These are phyloP conservation scores for Daldinia childiae DNA, from an alignment of 495 filamentous ascomycete genomes.

Conservation along the genomic window DNA sequence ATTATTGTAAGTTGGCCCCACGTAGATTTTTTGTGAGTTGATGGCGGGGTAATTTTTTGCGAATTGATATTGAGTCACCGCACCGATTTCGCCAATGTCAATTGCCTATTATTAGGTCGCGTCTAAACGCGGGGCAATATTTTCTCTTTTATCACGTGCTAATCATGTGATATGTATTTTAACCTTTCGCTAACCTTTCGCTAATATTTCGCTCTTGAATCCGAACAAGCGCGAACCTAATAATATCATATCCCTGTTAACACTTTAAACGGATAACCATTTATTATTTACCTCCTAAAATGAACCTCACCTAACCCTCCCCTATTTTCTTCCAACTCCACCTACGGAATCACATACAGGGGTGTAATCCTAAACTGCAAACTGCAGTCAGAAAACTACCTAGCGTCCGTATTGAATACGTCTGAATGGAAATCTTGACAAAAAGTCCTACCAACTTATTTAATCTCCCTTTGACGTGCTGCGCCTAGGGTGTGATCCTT, in stretches of 20 bases:
- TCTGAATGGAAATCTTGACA: not conserved
- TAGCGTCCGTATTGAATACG: conserved; percentile 2
- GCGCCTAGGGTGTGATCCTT: conserved; percentile 3
- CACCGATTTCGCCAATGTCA: conserved; percentile 13
- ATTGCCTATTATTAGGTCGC: not conserved
- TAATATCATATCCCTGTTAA: not conserved
- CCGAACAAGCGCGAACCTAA: not conserved
- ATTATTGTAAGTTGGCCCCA: conserved; percentile 4
- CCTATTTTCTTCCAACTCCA: not conserved
- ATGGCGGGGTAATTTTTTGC: conserved; percentile 39
- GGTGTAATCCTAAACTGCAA: not conserved
- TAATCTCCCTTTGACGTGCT: not conserved
- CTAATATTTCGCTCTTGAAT: not conserved
- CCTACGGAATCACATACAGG: not conserved
- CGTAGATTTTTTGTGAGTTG: conserved; percentile 21
- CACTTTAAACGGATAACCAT: no score
- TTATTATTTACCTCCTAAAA: no score
- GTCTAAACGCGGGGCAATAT: conserved; percentile 6
- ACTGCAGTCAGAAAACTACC: not conserved
- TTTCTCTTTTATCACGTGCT: not conserved
- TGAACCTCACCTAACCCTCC: not conserved
- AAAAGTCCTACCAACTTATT: not conserved
- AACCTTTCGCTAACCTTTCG: not conserved
- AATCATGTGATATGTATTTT: conserved; percentile 9
- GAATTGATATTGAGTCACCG: conserved; percentile 32